These are phyloP conservation scores for Komagataella pseudopastoris DNA, from an alignment of 805 yeast species.

Conservation along the genomic window DNA sequence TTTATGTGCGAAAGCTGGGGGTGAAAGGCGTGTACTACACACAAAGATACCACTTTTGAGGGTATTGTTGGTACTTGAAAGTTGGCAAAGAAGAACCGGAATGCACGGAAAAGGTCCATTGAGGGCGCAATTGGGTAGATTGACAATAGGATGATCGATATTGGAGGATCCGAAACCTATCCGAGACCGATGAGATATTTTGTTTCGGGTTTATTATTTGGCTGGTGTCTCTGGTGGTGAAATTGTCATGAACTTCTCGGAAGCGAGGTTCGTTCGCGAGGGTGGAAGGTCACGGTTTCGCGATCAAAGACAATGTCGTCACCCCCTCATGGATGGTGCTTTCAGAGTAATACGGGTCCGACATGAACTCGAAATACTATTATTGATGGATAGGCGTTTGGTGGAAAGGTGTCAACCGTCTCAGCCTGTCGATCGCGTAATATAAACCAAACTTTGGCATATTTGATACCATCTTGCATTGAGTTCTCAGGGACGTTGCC, in stretches of 20 bases:
- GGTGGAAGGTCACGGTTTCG: background rate
- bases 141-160: no score
- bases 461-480: background rate
- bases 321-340: background rate
- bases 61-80: background rate
- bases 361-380: background rate
- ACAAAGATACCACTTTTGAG: background rate
- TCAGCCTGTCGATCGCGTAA: background rate
- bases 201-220: background rate
- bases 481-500: background rate
- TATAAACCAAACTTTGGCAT: background rate
- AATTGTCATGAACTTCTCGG: background rate
- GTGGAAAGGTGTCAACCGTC: background rate
- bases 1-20: background rate
- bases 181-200: background rate
- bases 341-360: background rate
- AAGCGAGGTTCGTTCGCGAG: background rate
- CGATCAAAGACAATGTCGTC: background rate
- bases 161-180: background rate
- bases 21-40: background rate
- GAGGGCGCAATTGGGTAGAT: background rate
- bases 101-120: background rate
- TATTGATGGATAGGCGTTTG: background rate
- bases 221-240: background rate
- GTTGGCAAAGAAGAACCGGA: background rate